Evolutionary conservation across 2,329 filamentous ascomycete genomes (phyloP), one percentile per base, ranked within the genome.

Genomic region (Colletotrichum somersetense): DNA sequence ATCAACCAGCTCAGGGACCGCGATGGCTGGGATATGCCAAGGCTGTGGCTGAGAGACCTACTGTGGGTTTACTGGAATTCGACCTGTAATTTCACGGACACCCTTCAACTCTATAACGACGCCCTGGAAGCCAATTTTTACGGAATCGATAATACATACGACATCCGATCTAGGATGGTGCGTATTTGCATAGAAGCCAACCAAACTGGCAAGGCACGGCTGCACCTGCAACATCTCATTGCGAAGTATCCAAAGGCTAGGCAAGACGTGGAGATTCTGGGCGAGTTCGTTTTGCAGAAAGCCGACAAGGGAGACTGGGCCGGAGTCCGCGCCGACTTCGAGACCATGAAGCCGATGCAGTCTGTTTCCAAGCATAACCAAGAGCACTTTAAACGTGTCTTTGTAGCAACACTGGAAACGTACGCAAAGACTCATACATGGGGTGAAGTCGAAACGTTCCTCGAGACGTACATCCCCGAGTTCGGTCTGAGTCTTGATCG

Each of bases 271-370:
- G 59, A 67, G 33, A 44, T 85, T 12, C 77, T 79, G 11, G 82
- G 80, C 2, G 77, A 80, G 14, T 77, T 85, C 50, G 81, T 82
- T 2, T 74, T 80, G 33, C 74, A 76, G 30, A 78, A 80, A 67
- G 85, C 85, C 20, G 79, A 79, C 62, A 66, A 71, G 14, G 84
- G 81, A 44, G 80, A 85, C 65, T 87, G 85, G 85, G 77, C 77
- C 4, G 80, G 75, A 1, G 84, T 85, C 3, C 76, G 80, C 46
- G 67, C 74, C 11, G 74, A 75, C 1, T 84, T 86, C 42, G 74
- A 74, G 58, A 66, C 59, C 2, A 79, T 81, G 76, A 73, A 53
- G 33, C 75, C 71, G 71, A 77, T 77, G 46, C 48, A 59, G 10
- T 55, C 66, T 16, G 23, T 53, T 20, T 38, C 46, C 48, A 40